Conservation (phyloP, 2,329 filamentous ascomycete species). For the Colletotrichum truncatum region DNA sequence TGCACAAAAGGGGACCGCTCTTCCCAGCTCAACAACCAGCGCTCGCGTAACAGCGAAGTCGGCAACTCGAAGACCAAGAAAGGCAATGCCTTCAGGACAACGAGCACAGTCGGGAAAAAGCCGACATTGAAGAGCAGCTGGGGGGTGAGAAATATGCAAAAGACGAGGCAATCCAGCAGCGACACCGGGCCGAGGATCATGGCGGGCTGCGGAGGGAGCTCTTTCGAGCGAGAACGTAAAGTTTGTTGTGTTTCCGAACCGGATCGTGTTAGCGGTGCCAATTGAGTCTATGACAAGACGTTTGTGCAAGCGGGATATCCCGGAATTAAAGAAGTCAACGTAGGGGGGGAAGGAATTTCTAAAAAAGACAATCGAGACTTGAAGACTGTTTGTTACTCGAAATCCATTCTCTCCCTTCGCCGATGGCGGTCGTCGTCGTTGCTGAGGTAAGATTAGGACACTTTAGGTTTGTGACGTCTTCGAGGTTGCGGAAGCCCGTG, state of each 20-base stretch:
- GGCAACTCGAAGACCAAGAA: conserved; percentile 74
- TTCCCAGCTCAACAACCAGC: conserved; percentile 55
- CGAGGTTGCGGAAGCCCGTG: conserved; percentile 11
- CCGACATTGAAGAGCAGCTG: conserved; percentile 77
- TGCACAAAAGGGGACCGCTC: conserved; percentile 66
- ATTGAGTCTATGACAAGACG: neutral
- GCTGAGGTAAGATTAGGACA: conserved; percentile 7
- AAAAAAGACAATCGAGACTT: neutral
- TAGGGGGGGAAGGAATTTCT: neutral
- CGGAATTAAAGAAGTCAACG: neutral
- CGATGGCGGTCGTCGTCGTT: conserved; percentile 4
- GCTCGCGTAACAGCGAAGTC: conserved; percentile 64
- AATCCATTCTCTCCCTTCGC: conserved; percentile 16
- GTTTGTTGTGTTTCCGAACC: no score
- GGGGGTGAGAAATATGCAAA: conserved; percentile 75
- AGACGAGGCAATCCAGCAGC: conserved; percentile 79
- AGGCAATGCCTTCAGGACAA: conserved; percentile 70
- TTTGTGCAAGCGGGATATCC: neutral
- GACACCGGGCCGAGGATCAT: conserved; percentile 82
- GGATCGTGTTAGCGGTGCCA: neutral
- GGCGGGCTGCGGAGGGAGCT: conserved; percentile 35
- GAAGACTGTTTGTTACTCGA: neutral
- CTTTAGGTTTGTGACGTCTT: conserved; percentile 22
- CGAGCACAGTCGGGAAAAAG: conserved; percentile 64
- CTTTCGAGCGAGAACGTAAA: neutral